Percentiles rank a stretch among this genome's conserved stretches.
These are phyloP conservation scores for Ascomycota sp. DNA, from an alignment of 2,329 filamentous ascomycete genomes.

Conservation along the genomic window DNA sequence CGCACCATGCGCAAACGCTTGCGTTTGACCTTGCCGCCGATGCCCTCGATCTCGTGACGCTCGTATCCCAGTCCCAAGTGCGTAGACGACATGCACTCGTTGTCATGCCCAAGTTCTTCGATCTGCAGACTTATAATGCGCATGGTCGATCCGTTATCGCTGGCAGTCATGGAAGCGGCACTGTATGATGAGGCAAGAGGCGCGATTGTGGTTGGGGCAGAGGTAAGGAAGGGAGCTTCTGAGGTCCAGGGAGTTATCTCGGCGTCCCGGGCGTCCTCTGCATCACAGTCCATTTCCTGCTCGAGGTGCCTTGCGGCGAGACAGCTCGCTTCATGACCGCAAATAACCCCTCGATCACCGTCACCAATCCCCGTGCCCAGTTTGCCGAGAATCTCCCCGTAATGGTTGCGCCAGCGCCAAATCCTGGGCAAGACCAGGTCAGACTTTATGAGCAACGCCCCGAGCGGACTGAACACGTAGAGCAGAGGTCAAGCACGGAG, in stretches of 20 bases:
- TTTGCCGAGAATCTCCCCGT: constrained; percentile 60
- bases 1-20: constrained; percentile 68
- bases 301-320: constrained; percentile 59
- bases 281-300: constrained; percentile 69
- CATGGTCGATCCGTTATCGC: not conserved
- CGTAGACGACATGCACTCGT: constrained; percentile 23
- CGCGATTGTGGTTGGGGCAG: constrained; percentile 3
- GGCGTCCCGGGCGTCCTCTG: constrained; percentile 43
- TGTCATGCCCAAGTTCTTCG: constrained; percentile 12
- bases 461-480: too few species aligned
- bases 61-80: constrained; percentile 53
- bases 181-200: not conserved
- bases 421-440: constrained; percentile 25
- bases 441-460: too few species aligned
- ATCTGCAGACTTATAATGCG: constrained; percentile 8
- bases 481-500: too few species aligned
- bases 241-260: constrained; percentile 6
- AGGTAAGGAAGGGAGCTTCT: constrained; percentile 5
- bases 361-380: constrained; percentile 76
- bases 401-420: constrained; percentile 79
- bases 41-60: constrained; percentile 76
- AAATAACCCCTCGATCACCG: constrained; percentile 72
- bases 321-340: constrained; percentile 58
- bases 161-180: not conserved
- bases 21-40: constrained; percentile 72